Conservation (phyloP, 495 filamentous ascomycete species). For the Podospora pseudopauciseta region DNA sequence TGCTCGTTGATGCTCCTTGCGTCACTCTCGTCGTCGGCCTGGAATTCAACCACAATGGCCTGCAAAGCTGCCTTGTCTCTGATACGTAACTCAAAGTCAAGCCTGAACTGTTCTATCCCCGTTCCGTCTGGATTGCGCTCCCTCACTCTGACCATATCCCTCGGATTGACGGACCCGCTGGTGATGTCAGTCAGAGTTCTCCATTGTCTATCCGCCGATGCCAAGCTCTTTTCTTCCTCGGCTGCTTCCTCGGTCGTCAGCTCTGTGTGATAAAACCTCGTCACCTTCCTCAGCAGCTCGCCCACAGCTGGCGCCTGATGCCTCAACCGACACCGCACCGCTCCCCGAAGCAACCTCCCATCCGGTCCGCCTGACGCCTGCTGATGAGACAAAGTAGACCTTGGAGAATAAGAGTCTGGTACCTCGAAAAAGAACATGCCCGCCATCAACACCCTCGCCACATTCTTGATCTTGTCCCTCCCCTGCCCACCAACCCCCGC, state of each 20-base stretch:
- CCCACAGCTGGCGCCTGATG: neutral
- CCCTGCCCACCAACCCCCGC: neutral
- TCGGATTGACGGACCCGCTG: neutral
- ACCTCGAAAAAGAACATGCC: neutral
- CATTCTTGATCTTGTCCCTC: neutral
- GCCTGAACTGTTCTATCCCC: neutral
- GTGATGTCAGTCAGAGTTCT: neutral
- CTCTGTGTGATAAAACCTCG: neutral
- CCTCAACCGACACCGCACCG: neutral
- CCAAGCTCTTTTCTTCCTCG: neutral
- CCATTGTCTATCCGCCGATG: neutral
- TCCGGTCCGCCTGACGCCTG: neutral
- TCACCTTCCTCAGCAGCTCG: neutral
- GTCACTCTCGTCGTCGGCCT: conserved; percentile 1
- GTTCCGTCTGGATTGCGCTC: neutral
- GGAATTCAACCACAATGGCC: neutral
- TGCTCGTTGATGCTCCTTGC: neutral
- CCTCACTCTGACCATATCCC: neutral
- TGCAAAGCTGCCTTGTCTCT: neutral
- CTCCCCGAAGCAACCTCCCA: neutral
- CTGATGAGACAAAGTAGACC: no score
- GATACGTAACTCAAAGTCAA: neutral
- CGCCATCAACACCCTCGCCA: conserved; percentile 1
- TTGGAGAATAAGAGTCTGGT: neutral
- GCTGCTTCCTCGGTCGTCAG: neutral